Base-by-base conservation (phyloP, 192 early-diverging fungal genomes). In the Phlyctochytrium planicorne region DNA sequence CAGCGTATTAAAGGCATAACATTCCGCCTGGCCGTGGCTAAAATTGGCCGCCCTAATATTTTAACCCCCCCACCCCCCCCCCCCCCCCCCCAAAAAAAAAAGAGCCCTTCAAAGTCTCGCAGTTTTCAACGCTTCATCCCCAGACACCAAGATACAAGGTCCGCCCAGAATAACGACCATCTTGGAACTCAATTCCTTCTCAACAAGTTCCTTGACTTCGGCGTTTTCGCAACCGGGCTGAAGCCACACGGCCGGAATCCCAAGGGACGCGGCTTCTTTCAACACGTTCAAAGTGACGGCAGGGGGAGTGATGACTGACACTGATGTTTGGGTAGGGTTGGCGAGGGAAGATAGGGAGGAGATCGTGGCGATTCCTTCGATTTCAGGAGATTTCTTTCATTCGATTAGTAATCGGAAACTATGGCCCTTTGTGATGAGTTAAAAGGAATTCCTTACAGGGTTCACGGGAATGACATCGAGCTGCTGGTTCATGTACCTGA, bases 291-390 rank as follows among this genome's bases (percentile, higher is more conserved):
- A 65, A 12, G 90, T 90, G 52, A 91, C 80, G 4, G 74, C 65
- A 0, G 90, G 90, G 17, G 91, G 90, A 0, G 89, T 91, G 53
- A 91, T 85, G 66, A 92, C 65, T 17, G 89, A 91, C 1, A 92
- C 61, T 23, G 83, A 74, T 12, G 79, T 81, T 12, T 78, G n/a
- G 2, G 73, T 31, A 37, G 64, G 60, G 10, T 52, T 30, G 36
- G 53, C 53, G 3, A 71, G 50, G 30, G 62, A 59, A 3, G 59
- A 24, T 23, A 74, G 23, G n/a, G 66, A 63, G 30, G 20, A 31
- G 24, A 69, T 56, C 37, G 59, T 62, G 2, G 3, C 17, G 31
- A 62, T 12, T 10, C 25, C 32, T 69, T 68, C 72, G 50, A 74
- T 74, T 16, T 34, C 24, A 20, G 3, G 27, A 10, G 53, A 17